These are phyloP conservation scores for Tricholoma matsutake DNA, from an alignment of 768 basidiomycete genomes.

Conservation along the genomic window DNA sequence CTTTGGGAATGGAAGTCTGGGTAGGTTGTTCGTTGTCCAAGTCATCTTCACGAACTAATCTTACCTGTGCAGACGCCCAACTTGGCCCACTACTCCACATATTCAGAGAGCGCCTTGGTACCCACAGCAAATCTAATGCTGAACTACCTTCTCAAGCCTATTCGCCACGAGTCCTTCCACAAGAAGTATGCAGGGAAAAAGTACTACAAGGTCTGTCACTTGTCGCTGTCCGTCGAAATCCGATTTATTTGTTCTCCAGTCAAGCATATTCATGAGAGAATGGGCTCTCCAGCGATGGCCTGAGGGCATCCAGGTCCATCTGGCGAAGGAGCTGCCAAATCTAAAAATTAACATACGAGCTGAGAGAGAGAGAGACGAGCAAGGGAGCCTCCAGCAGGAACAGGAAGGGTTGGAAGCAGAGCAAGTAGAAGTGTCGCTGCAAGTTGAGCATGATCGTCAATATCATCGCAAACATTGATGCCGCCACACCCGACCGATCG, in stretches of 20 bases:
- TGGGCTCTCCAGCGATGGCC: constrained; percentile 79
- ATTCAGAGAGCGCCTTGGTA: constrained; percentile 73
- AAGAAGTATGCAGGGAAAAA: constrained; percentile 88
- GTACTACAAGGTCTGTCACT: constrained; percentile 67
- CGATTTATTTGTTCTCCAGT: constrained; percentile 36
- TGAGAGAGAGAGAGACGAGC: constrained; percentile 18
- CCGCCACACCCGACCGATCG: background rate
- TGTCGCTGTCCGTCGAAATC: background rate
- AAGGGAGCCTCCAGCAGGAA: constrained; percentile 1
- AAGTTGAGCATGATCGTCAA: constrained; percentile 1
- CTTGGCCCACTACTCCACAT: constrained; percentile 84
- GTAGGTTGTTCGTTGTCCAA: constrained; percentile 43
- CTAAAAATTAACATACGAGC: constrained; percentile 50
- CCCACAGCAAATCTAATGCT: constrained; percentile 85
- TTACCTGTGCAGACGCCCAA: constrained; percentile 61
- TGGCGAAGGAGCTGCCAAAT: constrained; percentile 50
- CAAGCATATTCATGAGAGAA: constrained; percentile 70
- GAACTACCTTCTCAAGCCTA: constrained; percentile 75
- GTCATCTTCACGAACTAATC: constrained; percentile 5
- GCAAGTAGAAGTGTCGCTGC: constrained; percentile 12
- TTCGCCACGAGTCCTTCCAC: constrained; percentile 74
- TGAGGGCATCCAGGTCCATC: constrained; percentile 52
- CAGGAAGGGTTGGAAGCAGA: constrained; percentile 11
- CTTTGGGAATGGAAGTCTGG: constrained; percentile 84
- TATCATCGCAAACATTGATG: constrained; percentile 13